A percentile compares a stretch with the other conserved stretches of the same genome.
These are phyloP conservation scores for Cocos nucifera DNA, from an alignment of 176 grass and related monocot species.

Conservation along the genomic window DNA sequence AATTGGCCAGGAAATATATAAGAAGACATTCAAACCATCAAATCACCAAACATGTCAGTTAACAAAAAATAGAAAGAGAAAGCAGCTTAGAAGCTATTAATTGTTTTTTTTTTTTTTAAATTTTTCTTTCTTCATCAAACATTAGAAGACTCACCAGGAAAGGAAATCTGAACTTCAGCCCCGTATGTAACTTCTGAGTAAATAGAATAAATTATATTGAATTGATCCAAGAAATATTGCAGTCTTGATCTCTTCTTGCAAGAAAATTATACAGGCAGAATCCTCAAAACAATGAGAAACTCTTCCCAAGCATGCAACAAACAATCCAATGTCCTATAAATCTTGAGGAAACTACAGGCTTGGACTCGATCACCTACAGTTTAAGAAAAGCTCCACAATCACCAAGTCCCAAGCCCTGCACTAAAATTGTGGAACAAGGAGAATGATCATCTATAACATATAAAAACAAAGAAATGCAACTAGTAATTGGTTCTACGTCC, in stretches of 20 bases:
- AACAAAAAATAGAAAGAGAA: neutral
- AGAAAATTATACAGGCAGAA: conserved; percentile 3
- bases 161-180: neutral
- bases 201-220: neutral
- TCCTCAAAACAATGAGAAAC: conserved; percentile 14
- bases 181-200: neutral
- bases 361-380: conserved; percentile 9
- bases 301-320: conserved; percentile 11
- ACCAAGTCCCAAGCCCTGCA: conserved; percentile 15
- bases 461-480: neutral
- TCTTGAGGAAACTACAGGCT: conserved; percentile 8
- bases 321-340: conserved; percentile 11
- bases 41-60: neutral
- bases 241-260: conserved; percentile 1
- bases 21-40: too few species aligned
- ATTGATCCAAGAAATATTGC: neutral
- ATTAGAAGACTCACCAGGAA: conserved; percentile 1
- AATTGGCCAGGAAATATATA: too few species aligned
- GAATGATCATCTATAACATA: conserved; percentile 6
- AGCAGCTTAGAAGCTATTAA: too few species aligned
- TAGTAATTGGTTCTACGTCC: neutral
- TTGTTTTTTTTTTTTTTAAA: too few species aligned
- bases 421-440: conserved; percentile 14
- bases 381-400: conserved; percentile 19
- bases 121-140: neutral